Evolutionary conservation across 306 rosid genomes (phyloP), one percentile per base, ranked within the genome.

Genomic region (Ammopiptanthus mongolicus): DNA sequence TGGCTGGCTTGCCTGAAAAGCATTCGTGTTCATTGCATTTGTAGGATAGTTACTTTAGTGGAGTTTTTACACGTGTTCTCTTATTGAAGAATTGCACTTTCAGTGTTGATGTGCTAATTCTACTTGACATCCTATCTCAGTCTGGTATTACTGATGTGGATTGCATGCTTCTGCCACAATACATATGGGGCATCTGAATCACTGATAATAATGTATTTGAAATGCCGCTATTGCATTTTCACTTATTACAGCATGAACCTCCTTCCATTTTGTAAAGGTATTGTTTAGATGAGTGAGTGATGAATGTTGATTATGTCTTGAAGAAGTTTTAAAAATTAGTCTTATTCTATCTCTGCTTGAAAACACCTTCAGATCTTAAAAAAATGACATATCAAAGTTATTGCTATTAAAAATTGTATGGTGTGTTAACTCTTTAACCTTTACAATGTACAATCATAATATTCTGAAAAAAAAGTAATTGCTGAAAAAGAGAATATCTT

Each of bases 91-190:
- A 53, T 31, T 81, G 81, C 11, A 34, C 58, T 82, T 65, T 51
- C 23, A n/a, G 19, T 72, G 22, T 65, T 82, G 31, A 46, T 47
- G 29, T 71, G 36, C 59, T 58, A 65, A 48, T 36, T 64, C 46
- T 36, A 47, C 60, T 59, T n/a, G 31, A 23, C 65, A 63, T 63
- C 17, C 66, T 64, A 71, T 76, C 67, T 42, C 28, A 46, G 8
- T 59, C 56, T 56, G 55, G 70, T 65, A 44, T 70, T 64, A 31
- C 77, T 28, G 37, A 71, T 57, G 21, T 39, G 19, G 28, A 44
- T 42, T 50, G 55, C 58, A 48, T 71, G 55, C 69, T 61, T 77
- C 76, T 65, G 25, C 71, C 48, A 19, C 60, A 76, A 55, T 56
- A 21, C 19, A 18, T 42, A n/a, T 47, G 56, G 44, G 65, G 46